Evolutionary conservation across 2,329 filamentous ascomycete species (phyloP).

Genomic region (Didymella pinodella): DNA sequence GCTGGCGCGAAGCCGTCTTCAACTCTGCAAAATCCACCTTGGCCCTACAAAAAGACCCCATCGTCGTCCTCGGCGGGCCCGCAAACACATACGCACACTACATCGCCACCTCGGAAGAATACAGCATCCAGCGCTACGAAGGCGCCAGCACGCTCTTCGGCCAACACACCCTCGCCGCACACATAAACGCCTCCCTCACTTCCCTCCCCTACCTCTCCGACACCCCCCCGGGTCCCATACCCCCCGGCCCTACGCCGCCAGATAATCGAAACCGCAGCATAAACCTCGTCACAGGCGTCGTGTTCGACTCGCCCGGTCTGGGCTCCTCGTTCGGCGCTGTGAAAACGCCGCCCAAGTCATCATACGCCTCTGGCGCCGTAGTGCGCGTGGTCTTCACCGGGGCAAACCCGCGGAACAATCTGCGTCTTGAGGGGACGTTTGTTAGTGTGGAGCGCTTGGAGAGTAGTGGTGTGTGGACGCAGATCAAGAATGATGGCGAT

Average conservation of each 20-base stretch:
- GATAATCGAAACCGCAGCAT: constrained; percentile 80
- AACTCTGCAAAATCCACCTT: constrained; percentile 35
- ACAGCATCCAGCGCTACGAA: constrained; percentile 86
- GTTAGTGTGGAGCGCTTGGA: constrained; percentile 72
- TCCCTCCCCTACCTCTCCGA: constrained; percentile 72
- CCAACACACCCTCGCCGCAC: constrained; percentile 80
- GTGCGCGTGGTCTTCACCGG: constrained; percentile 78
- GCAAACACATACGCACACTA: constrained; percentile 92
- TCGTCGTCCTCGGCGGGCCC: constrained; percentile 87
- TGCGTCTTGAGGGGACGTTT: constrained; percentile 79
- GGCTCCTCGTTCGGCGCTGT: constrained; percentile 76
- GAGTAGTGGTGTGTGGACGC: constrained; percentile 64
- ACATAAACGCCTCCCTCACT: constrained; percentile 83
- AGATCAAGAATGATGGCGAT: constrained; percentile 76
- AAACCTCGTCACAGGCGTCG: constrained; percentile 80
- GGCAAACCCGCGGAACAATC: constrained; percentile 89
- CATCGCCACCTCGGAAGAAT: constrained; percentile 80
- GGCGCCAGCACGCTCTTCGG: constrained; percentile 93
- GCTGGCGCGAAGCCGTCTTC: constrained; percentile 71
- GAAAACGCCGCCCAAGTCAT: constrained; percentile 60
- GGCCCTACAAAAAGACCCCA: constrained; percentile 27
- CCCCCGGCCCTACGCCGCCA: constrained; percentile 71
- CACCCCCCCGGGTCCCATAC: constrained; percentile 37
- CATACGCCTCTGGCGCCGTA: constrained; percentile 67
- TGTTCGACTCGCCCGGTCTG: constrained; percentile 72